These are phyloP conservation scores for Penicillium angulare DNA, from an alignment of 495 filamentous ascomycete species.

Conservation along the genomic window DNA sequence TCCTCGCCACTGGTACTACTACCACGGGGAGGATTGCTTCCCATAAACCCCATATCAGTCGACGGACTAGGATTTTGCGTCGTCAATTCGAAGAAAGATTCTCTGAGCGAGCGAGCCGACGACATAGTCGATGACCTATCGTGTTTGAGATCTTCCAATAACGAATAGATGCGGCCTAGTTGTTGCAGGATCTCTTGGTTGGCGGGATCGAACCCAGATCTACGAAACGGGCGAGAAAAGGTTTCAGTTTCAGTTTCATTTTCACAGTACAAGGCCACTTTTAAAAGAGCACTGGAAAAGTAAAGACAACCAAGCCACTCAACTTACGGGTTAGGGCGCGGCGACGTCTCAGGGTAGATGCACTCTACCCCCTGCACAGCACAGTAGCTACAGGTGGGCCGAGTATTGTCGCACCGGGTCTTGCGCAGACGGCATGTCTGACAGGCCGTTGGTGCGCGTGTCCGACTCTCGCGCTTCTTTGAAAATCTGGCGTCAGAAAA, in stretches of 20 bases:
- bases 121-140: conserved; percentile 13
- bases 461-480: conserved; percentile 28
- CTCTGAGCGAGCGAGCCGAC: conserved; percentile 16
- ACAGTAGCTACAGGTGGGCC: conserved; percentile 30
- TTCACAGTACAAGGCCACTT: neutral
- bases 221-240: conserved; percentile 2
- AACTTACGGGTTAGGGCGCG: conserved; percentile 24
- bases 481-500: conserved; percentile 7
- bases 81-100: conserved; percentile 17
- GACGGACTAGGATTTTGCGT: conserved; percentile 15
- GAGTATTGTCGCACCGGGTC: conserved; percentile 30
- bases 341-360: conserved; percentile 27
- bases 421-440: conserved; percentile 29
- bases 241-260: neutral
- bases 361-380: conserved; percentile 22
- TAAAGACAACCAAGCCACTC: neutral
- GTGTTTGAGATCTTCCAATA: conserved; percentile 26
- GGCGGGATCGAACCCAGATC: conserved; percentile 16
- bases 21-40: conserved; percentile 8
- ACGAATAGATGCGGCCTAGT: conserved; percentile 19
- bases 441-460: conserved; percentile 29
- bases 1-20: conserved; percentile 15
- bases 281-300: neutral
- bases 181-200: conserved; percentile 24
- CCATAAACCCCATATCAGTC: conserved; percentile 7